phyloP scores from a whole-genome alignment of 2,329 filamentous ascomycete species.

The Penicillium capsulatum region DNA sequence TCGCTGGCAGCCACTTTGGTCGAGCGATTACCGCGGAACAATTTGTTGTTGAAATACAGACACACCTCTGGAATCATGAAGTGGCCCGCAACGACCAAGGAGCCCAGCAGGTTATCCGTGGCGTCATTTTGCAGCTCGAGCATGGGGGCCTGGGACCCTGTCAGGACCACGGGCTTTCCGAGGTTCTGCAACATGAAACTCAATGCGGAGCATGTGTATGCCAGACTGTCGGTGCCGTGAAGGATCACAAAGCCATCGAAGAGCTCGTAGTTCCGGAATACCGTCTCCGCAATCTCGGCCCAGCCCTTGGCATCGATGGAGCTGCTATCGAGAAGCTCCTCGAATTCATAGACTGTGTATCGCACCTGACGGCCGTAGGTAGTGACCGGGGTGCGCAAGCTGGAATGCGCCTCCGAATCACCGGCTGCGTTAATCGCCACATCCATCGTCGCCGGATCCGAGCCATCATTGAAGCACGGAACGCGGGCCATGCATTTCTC shows the following conservation, averaged over 20 bases:
- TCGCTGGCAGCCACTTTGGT: conserved; percentile 84
- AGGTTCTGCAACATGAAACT: conserved; percentile 91
- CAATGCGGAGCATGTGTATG: conserved; percentile 82
- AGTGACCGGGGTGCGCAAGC: conserved; percentile 73
- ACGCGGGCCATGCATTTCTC: conserved; percentile 76
- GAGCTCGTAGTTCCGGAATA: conserved; percentile 77
- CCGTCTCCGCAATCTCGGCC: conserved; percentile 75
- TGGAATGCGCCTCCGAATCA: conserved; percentile 55
- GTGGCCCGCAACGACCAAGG: conserved; percentile 83
- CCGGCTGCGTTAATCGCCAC: conserved; percentile 52
- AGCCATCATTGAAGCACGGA: conserved; percentile 79
- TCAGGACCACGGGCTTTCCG: conserved; percentile 86
- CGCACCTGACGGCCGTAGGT: conserved; percentile 76
- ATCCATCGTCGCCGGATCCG: conserved; percentile 53
- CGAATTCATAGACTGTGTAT: conserved; percentile 80
- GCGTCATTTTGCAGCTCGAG: conserved; percentile 87
- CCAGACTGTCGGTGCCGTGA: conserved; percentile 84
- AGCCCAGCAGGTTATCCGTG: conserved; percentile 82
- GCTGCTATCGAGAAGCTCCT: conserved; percentile 79
- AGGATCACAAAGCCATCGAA: conserved; percentile 90
- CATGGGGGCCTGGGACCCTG: conserved; percentile 79
- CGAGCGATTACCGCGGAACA: conserved; percentile 82
- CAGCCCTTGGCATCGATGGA: conserved; percentile 83
- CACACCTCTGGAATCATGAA: conserved; percentile 92
- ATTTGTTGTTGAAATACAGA: conserved; percentile 86